Base-by-base conservation (phyloP, 2,329 filamentous ascomycete genomes). In the Arthroderma uncinatum region DNA sequence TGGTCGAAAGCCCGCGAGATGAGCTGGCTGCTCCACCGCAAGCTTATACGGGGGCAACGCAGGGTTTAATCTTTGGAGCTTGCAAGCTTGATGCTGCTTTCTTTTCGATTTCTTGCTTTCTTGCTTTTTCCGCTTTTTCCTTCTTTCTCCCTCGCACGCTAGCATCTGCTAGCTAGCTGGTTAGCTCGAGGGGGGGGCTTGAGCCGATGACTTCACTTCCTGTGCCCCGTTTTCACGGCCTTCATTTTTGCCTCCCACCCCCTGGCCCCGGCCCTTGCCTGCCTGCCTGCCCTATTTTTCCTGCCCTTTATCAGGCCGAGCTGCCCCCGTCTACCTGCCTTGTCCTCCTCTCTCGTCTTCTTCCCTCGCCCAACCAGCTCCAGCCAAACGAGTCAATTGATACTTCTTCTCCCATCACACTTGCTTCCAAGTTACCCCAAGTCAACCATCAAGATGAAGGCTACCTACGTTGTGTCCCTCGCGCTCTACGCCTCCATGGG, bases 381-480 rank as follows among this genome's bases (percentile, higher is more conserved):
- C 34, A 36, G 34, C 3, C 8, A 23, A 23, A 44, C 40, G 25
- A 28, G 36, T 39, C 55, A 23, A 42, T 44, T 37, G 39, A 48
- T 42, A 42, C 42, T 39, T 39, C 52, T 53, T 21, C n/a, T 47
- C n/a, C 9, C 19, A 34, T 21, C 5, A 8, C 23, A n/a, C 21
- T 7, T 23, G 12, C 28, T 14, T 30, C 33, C 25, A 16, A 8
- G 39, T 14, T 25, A 34, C 33, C 14, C 39, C 8, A 19, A 21
- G 9, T 37, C 21, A 7, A n/a, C 33, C 16, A 21, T 62, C 62
- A 65, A 40, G 37, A 68, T 68, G 66, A 68, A 67, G 63, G 55
- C 58, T 56, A n/a, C 63, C 52, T 12, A 60, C 48, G 58, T 62
- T 50, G 58, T 63, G 37, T 61, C 64, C 40, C 54, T 64, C 55